A percentile compares a stretch with the other conserved stretches of the same genome.
Evolutionary conservation across 306 rosid species (phyloP).

Genomic region (Gastrolobium bilobum): DNA sequence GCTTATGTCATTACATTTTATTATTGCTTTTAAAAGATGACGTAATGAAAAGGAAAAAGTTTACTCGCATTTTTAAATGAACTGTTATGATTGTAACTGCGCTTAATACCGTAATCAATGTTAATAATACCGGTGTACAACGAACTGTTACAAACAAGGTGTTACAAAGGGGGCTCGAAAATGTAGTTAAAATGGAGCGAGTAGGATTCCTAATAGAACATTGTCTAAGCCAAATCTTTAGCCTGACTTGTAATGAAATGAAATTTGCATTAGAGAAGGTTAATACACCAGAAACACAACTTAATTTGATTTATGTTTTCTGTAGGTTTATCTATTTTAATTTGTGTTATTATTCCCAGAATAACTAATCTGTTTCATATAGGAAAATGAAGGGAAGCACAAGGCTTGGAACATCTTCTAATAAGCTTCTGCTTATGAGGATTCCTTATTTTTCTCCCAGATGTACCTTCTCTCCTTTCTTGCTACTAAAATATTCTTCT

Average conservation of each 20-base stretch:
- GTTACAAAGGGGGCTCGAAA: too few relatives aligned
- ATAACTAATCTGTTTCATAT: slow-evolving; percentile 11
- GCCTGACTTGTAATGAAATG: slow-evolving; percentile 1
- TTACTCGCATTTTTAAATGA: too few relatives aligned
- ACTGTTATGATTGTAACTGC: too few relatives aligned
- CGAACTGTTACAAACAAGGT: too few relatives aligned
- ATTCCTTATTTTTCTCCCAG: slow-evolving; percentile 2
- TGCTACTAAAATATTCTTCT: slow-evolving; percentile 1
- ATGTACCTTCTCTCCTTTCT: slow-evolving; percentile 23
- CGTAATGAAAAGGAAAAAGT: too few relatives aligned
- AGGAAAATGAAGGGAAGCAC: neutral
- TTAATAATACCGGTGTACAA: too few relatives aligned
- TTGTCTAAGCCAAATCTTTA: neutral
- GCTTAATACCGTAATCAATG: too few relatives aligned
- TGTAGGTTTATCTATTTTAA: slow-evolving; percentile 20
- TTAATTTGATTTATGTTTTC: neutral
- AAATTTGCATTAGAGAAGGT: neutral
- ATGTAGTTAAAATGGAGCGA: too few relatives aligned
- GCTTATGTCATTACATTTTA: too few relatives aligned
- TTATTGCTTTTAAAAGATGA: too few relatives aligned
- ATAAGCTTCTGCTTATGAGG: neutral
- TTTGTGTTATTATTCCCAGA: slow-evolving; percentile 11
- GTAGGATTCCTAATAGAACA: neutral
- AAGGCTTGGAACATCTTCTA: slow-evolving; percentile 32
- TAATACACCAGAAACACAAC: neutral